Conservation (phyloP, 805 yeast genomes). For the Lipomyces mesembrius region DNA sequence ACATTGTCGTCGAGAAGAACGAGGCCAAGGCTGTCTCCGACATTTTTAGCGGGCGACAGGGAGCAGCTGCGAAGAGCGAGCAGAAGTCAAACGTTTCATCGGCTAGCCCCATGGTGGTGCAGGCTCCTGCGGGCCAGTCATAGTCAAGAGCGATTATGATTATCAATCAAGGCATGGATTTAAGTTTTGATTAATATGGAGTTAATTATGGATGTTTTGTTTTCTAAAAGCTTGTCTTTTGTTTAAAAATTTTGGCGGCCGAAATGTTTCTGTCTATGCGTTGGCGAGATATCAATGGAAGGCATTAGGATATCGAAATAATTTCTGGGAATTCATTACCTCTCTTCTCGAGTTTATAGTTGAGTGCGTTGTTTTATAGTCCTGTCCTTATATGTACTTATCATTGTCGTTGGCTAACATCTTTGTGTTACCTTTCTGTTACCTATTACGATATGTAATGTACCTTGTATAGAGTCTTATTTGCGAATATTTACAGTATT, state of each 20-base stretch:
- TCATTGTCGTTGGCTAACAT: neutral
- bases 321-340: neutral
- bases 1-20: constrained; percentile 77
- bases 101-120: neutral
- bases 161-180: neutral
- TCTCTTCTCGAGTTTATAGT: neutral
- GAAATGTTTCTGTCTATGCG: neutral
- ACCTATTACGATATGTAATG: neutral
- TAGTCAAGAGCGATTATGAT: neutral
- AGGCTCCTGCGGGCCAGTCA: neutral
- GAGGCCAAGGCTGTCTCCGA: constrained; percentile 42
- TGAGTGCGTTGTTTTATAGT: neutral
- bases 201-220: neutral
- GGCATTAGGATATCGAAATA: neutral
- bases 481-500: neutral
- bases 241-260: neutral
- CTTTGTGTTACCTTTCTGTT: neutral
- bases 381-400: neutral
- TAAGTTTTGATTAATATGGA: neutral
- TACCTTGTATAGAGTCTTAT: neutral
- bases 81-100: neutral
- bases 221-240: neutral
- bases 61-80: constrained; percentile 12
- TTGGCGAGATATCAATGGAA: neutral
- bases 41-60: constrained; percentile 18